Evolutionary conservation across 352 stramenopile genomes (phyloP).

Genomic region (Pythium sp.): DNA sequence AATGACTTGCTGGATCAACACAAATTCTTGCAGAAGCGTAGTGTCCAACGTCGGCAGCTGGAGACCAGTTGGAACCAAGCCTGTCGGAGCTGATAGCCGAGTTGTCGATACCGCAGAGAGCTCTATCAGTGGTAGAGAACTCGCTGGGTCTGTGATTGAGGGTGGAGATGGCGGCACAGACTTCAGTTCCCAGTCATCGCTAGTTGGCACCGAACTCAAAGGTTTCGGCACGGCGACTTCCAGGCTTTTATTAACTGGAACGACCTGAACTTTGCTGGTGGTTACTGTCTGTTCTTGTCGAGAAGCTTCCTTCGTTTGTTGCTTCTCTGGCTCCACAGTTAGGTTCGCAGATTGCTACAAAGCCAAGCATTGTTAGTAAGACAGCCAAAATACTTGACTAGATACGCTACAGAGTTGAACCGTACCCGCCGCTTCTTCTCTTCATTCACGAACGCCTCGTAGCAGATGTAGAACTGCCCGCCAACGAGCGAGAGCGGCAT

Average conservation of each 20-base stretch:
- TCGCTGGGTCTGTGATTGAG: neutral
- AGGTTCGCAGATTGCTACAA: conserved; percentile 4
- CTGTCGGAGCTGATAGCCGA: neutral
- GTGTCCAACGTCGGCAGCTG: neutral
- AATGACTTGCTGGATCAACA: conserved; percentile 6
- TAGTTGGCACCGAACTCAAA: neutral
- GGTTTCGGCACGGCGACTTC: neutral
- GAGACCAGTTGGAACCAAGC: neutral
- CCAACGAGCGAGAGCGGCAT: conserved; percentile 63
- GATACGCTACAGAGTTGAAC: too few species aligned
- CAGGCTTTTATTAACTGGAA: neutral
- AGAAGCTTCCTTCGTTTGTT: neutral
- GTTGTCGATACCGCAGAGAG: neutral
- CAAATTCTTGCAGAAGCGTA: conserved; percentile 7
- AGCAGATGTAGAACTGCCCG: conserved; percentile 60
- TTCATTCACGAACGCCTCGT: conserved; percentile 40
- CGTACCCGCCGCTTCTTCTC: conserved; percentile 28
- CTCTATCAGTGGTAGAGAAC: neutral
- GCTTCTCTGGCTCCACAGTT: conserved; percentile 4
- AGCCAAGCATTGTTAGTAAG: neutral
- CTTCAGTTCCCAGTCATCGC: neutral
- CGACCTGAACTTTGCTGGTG: neutral
- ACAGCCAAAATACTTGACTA: neutral
- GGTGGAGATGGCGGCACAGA: neutral
- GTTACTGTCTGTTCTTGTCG: neutral